These are phyloP conservation scores for Candolleomyces aberdarensis DNA, from an alignment of 768 basidiomycete genomes.

Conservation along the genomic window DNA sequence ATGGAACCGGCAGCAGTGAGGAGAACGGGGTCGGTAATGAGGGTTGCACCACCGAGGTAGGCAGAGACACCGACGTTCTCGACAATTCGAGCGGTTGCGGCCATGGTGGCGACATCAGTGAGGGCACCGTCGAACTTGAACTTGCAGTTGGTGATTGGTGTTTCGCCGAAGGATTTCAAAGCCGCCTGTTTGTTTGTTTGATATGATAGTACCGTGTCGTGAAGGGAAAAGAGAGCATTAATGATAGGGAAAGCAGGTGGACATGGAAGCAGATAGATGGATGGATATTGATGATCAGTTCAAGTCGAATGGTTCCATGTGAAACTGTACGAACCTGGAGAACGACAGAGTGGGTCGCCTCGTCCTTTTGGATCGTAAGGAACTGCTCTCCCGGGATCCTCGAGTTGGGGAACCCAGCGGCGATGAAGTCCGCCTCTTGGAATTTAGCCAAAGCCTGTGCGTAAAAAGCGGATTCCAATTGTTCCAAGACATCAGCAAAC, in stretches of 20 bases:
- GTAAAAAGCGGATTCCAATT: conserved; percentile 71
- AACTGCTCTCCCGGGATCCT: conserved; percentile 61
- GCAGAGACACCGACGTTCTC: conserved; percentile 76
- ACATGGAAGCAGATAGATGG: background rate
- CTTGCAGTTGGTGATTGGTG: conserved; percentile 53
- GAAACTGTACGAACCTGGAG: conserved; percentile 39
- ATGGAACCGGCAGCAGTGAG: conserved; percentile 70
- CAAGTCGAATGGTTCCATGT: background rate
- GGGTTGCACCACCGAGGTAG: conserved; percentile 70
- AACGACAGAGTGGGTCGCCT: conserved; percentile 53
- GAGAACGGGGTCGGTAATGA: conserved; percentile 57
- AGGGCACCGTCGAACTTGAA: conserved; percentile 69
- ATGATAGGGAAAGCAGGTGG: background rate
- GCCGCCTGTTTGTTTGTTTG: conserved; percentile 30
- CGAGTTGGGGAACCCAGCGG: conserved; percentile 60
- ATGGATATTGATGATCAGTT: too few relatives aligned
- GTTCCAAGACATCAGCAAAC: conserved; percentile 75
- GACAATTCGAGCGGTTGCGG: conserved; percentile 65
- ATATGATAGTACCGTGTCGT: background rate
- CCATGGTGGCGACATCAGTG: conserved; percentile 66
- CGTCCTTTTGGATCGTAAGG: conserved; percentile 56
- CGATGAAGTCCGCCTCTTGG: conserved; percentile 54
- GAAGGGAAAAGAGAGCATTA: background rate
- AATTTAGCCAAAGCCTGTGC: conserved; percentile 63
- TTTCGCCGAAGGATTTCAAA: conserved; percentile 51